Conservation (phyloP, 2,329 filamentous ascomycete species). For the Rasamsonia emersonii region DNA sequence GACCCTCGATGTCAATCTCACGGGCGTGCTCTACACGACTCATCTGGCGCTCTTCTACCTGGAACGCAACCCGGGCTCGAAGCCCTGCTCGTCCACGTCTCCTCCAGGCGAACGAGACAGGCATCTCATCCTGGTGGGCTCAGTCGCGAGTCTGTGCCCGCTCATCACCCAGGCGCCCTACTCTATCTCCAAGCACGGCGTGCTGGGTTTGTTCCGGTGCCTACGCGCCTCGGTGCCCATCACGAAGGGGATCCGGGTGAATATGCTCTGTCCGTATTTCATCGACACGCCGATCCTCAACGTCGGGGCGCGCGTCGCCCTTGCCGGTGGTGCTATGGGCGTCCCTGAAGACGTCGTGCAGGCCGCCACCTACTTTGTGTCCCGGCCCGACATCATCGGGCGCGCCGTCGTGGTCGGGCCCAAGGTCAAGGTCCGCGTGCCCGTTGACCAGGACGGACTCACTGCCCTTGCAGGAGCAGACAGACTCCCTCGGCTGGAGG, state of each 20-base stretch:
- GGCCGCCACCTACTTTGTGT: constrained; percentile 53
- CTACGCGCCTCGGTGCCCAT: constrained; percentile 44
- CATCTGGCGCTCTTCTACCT: constrained; percentile 57
- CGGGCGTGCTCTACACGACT: constrained; percentile 55
- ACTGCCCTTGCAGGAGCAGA: constrained; percentile 8
- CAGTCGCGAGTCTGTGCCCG: constrained; percentile 46
- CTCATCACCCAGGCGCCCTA: constrained; percentile 45
- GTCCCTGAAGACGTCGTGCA: constrained; percentile 54
- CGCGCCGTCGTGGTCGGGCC: constrained; percentile 52
- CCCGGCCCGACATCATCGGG: constrained; percentile 50
- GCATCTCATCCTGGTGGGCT: constrained; percentile 56
- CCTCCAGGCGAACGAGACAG: constrained; percentile 40
- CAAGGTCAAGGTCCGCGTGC: constrained; percentile 38
- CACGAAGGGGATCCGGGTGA: constrained; percentile 49
- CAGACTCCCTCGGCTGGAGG: constrained; percentile 12
- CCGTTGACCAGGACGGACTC: constrained; percentile 18
- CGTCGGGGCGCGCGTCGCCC: constrained; percentile 37
- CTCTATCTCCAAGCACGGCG: constrained; percentile 55
- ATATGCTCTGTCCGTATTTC: constrained; percentile 61
- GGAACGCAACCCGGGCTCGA: constrained; percentile 40
- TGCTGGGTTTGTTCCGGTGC: constrained; percentile 55
- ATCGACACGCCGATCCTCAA: constrained; percentile 53
- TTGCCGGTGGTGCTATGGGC: constrained; percentile 50
- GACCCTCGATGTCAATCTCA: constrained; percentile 55
- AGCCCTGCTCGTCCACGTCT: constrained; percentile 21